These are phyloP conservation scores for Phytopythium boreale DNA, from an alignment of 352 stramenopile genomes.

Conservation along the genomic window DNA sequence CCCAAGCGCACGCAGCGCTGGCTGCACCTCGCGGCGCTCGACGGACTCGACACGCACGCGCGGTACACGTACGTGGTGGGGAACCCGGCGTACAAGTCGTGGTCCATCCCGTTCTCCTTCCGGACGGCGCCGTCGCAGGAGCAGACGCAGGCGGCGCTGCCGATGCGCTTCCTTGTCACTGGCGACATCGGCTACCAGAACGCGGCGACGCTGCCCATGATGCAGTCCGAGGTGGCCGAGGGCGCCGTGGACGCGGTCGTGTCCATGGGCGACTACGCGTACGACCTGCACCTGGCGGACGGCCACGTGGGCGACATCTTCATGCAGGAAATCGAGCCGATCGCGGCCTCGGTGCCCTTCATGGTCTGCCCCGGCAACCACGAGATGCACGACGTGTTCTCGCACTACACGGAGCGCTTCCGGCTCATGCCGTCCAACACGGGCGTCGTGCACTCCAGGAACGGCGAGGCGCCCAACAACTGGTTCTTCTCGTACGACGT, in stretches of 20 bases:
- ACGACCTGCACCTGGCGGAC: conserved; percentile 80
- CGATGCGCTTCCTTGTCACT: conserved; percentile 74
- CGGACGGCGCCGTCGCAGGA: conserved; percentile 54
- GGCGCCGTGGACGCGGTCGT: conserved; percentile 76
- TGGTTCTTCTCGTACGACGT: conserved; percentile 90
- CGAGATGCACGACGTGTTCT: conserved; percentile 83
- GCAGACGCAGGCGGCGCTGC: conserved; percentile 23
- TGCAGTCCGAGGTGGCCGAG: conserved; percentile 81
- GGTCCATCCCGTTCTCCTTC: conserved; percentile 76
- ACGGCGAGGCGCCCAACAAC: conserved; percentile 77
- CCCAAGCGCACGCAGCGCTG: conserved; percentile 52
- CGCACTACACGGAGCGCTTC: conserved; percentile 86
- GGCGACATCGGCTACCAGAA: conserved; percentile 90
- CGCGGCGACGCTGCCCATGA: conserved; percentile 83
- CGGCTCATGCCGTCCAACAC: conserved; percentile 80
- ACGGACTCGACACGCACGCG: conserved; percentile 53
- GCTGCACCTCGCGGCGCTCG: conserved; percentile 68
- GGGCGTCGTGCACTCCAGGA: conserved; percentile 43
- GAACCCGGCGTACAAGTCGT: conserved; percentile 63
- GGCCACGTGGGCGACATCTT: conserved; percentile 87
- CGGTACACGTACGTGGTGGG: conserved; percentile 85
- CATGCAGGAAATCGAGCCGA: conserved; percentile 88
- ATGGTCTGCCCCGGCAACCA: conserved; percentile 92
- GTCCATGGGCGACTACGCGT: conserved; percentile 89
- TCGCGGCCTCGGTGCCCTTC: conserved; percentile 80